phyloP scores from a whole-genome alignment of 345 rosid species.

The Arabis hirsuta region DNA sequence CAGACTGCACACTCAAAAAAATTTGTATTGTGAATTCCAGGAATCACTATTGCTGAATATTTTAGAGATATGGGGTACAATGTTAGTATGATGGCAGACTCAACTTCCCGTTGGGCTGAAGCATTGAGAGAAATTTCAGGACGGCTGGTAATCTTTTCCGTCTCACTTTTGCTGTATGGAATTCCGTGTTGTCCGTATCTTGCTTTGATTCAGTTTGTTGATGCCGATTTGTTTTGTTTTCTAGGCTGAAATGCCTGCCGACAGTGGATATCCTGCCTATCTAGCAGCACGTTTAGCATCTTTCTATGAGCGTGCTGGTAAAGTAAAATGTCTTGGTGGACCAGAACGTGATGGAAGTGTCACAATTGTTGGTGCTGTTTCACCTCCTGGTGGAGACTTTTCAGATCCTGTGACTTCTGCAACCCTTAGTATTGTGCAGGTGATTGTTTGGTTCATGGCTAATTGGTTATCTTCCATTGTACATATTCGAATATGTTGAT shows the following conservation, averaged over 20 bases:
- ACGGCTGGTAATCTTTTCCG: slow-evolving; percentile 66
- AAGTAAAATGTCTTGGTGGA: slow-evolving; percentile 97
- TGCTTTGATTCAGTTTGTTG: slow-evolving; percentile 24
- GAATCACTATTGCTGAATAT: slow-evolving; percentile 98
- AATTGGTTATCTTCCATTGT: not conserved
- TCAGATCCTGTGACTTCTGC: slow-evolving; percentile 99
- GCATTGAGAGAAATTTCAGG: slow-evolving; percentile 99
- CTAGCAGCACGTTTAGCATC: slow-evolving; percentile 99
- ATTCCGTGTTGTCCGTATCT: slow-evolving; percentile 6
- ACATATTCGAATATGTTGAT: not conserved
- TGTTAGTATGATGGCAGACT: slow-evolving; percentile 99
- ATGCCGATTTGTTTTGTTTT: slow-evolving; percentile 37
- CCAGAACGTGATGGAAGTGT: slow-evolving; percentile 99
- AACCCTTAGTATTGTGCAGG: slow-evolving; percentile 99
- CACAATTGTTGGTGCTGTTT: slow-evolving; percentile 99
- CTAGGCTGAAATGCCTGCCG: slow-evolving; percentile 99
- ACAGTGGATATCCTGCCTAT: slow-evolving; percentile 99
- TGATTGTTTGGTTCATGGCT: slow-evolving; percentile 40
- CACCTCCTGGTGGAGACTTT: slow-evolving; percentile 99
- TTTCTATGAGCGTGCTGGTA: slow-evolving; percentile 99
- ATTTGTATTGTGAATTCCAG: slow-evolving; percentile 48
- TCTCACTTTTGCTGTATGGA: slow-evolving; percentile 17
- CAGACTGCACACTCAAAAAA: not conserved
- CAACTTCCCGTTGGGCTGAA: slow-evolving; percentile 99
- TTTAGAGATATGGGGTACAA: slow-evolving; percentile 99